A percentile compares a stretch with the other conserved stretches of the same genome.
Conservation (phyloP, 2,329 filamentous ascomycete species). For the Sphaerulina vaccinii region DNA sequence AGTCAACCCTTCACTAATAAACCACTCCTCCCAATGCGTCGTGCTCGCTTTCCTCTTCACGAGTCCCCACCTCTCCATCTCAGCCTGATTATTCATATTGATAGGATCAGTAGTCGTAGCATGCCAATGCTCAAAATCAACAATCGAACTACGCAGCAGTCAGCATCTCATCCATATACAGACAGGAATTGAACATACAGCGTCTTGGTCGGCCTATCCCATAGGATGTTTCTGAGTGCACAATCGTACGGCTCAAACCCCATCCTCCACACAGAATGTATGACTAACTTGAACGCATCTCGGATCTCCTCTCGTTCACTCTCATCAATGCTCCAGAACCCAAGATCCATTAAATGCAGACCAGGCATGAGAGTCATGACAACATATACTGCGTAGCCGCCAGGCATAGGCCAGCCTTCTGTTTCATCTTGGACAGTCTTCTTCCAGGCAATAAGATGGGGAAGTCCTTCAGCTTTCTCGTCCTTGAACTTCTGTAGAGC, state of each 20-base stretch:
- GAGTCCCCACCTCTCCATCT: slow-evolving; percentile 34
- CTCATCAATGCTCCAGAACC: slow-evolving; percentile 32
- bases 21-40: slow-evolving; percentile 25
- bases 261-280: slow-evolving; percentile 30
- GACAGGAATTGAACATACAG: slow-evolving; percentile 10
- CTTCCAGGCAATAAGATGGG: slow-evolving; percentile 30
- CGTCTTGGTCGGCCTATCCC: slow-evolving; percentile 25
- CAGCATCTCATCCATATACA: slow-evolving; percentile 18
- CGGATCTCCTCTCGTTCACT: slow-evolving; percentile 26
- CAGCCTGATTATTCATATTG: slow-evolving; percentile 28
- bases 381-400: slow-evolving; percentile 33
- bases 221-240: slow-evolving; percentile 35
- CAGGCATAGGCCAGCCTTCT: slow-evolving; percentile 25
- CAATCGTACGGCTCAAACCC: slow-evolving; percentile 35
- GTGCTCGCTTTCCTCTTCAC: slow-evolving; percentile 28
- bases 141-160: too few relatives aligned
- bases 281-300: slow-evolving; percentile 24
- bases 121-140: slow-evolving; percentile 37
- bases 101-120: slow-evolving; percentile 27
- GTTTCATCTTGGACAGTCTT: slow-evolving; percentile 23
- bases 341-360: slow-evolving; percentile 29
- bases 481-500: slow-evolving; percentile 29
- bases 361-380: slow-evolving; percentile 35
- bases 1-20: slow-evolving; percentile 14
- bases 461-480: slow-evolving; percentile 20